These are phyloP conservation scores for Leishmania aethiopica DNA, from an alignment of 208 protist genomes.

Conservation along the genomic window DNA sequence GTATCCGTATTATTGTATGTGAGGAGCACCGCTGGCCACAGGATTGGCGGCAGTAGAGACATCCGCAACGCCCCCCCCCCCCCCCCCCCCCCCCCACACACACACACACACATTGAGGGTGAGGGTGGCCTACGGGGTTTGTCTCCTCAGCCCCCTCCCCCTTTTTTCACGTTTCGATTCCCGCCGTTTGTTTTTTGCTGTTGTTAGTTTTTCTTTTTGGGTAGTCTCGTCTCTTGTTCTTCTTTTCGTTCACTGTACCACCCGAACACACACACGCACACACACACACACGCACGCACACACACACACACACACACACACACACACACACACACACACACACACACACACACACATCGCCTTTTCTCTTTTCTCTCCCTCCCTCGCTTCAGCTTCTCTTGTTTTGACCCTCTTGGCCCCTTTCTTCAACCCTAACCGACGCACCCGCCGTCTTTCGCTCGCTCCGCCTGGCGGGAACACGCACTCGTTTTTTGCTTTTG, in stretches of 20 bases:
- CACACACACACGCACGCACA: too few species aligned
- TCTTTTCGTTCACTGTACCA: too few species aligned
- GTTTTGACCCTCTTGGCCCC: background rate
- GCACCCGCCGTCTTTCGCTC: background rate
- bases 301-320: background rate
- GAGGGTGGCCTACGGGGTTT: too few species aligned
- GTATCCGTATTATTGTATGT: background rate
- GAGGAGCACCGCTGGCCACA: background rate
- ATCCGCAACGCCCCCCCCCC: background rate
- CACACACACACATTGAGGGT: background rate
- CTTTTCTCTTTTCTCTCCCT: background rate
- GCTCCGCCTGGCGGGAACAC: background rate
- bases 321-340: background rate
- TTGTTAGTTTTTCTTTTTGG: background rate
- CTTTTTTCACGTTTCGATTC: too few species aligned
- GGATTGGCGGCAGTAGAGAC: background rate
- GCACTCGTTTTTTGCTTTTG: background rate
- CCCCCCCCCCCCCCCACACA: too few species aligned
- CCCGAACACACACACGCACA: background rate
- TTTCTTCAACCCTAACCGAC: background rate
- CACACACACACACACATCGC: background rate
- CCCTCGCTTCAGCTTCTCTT: background rate
- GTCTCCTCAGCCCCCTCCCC: too few species aligned
- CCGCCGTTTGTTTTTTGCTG: too few species aligned
- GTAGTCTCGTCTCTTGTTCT: background rate